Percentiles rank a stretch among this genome's conserved stretches.
phyloP scores from a whole-genome alignment of 805 yeast genomes.

The Spathaspora arborariae region DNA sequence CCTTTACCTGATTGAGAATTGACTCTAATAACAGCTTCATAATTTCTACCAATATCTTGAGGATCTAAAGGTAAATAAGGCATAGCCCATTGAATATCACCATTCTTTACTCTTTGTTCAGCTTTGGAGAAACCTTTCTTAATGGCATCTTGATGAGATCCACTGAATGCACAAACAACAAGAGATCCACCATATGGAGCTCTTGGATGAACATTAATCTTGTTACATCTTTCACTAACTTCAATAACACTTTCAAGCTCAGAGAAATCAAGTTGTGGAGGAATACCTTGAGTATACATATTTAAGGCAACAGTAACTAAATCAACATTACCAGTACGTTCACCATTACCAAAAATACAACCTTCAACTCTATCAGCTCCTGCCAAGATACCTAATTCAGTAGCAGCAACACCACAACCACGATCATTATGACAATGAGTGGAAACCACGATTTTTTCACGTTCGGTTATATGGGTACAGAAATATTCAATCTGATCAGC shows the following conservation, averaged over 20 bases:
- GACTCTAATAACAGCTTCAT: constrained; percentile 80
- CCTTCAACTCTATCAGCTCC: constrained; percentile 87
- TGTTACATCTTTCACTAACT: constrained; percentile 71
- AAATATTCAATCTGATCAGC: constrained; percentile 82
- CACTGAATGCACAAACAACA: constrained; percentile 76
- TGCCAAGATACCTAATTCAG: constrained; percentile 73
- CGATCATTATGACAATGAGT: constrained; percentile 78
- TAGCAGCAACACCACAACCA: constrained; percentile 82
- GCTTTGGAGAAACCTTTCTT: constrained; percentile 61
- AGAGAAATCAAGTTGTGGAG: constrained; percentile 69
- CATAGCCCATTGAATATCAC: constrained; percentile 50
- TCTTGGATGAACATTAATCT: constrained; percentile 68
- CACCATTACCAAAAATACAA: constrained; percentile 80
- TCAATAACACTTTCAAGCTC: constrained; percentile 64
- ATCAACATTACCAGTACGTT: constrained; percentile 82
- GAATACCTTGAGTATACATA: constrained; percentile 73
- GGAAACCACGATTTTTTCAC: constrained; percentile 68
- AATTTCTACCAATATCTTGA: constrained; percentile 73
- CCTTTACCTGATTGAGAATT: constrained; percentile 88
- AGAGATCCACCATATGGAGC: constrained; percentile 80
- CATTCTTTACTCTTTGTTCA: constrained; percentile 36
- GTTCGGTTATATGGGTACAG: constrained; percentile 60
- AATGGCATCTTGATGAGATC: constrained; percentile 70
- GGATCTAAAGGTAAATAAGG: constrained; percentile 83
- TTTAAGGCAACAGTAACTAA: constrained; percentile 71